Evolutionary conservation across 495 filamentous ascomycete species (phyloP).

Genomic region (Cryomyces minteri): DNA sequence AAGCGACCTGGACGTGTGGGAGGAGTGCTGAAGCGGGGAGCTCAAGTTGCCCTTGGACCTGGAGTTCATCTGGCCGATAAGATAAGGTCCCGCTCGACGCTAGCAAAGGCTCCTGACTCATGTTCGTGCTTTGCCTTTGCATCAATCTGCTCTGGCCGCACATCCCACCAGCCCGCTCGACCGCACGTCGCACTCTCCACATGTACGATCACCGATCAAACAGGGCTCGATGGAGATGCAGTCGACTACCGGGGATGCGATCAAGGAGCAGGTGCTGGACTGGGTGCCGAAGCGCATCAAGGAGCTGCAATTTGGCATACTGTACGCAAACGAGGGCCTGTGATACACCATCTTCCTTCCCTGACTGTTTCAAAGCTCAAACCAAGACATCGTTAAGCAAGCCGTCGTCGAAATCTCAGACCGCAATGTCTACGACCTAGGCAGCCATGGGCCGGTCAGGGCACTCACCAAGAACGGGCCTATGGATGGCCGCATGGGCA

Average conservation of each 20-base stretch:
- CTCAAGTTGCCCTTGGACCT: too few species aligned
- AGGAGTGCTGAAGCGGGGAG: too few species aligned
- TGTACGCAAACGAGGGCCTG: slow-evolving; percentile 30
- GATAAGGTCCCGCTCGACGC: too few species aligned
- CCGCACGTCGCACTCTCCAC: not conserved
- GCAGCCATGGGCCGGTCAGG: slow-evolving; percentile 28
- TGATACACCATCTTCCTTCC: not conserved
- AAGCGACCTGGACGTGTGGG: too few species aligned
- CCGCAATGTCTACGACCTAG: slow-evolving; percentile 74
- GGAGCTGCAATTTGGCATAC: slow-evolving; percentile 81
- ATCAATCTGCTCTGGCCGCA: too few species aligned
- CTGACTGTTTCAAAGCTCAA: slow-evolving; percentile 36
- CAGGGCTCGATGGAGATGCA: not conserved
- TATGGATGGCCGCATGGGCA: slow-evolving; percentile 73
- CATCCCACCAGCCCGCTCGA: too few species aligned
- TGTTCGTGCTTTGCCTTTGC: too few species aligned
- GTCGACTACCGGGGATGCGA: slow-evolving; percentile 31
- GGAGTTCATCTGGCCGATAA: too few species aligned
- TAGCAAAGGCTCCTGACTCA: too few species aligned
- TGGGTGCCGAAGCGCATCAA: slow-evolving; percentile 77
- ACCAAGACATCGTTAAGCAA: slow-evolving; percentile 86
- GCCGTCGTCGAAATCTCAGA: slow-evolving; percentile 84
- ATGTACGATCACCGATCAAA: not conserved
- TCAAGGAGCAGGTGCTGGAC: slow-evolving; percentile 82
- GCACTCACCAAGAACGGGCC: slow-evolving; percentile 59